Evolutionary conservation across 306 rosid species (phyloP).

Genomic region (Abrus pulchellus): DNA sequence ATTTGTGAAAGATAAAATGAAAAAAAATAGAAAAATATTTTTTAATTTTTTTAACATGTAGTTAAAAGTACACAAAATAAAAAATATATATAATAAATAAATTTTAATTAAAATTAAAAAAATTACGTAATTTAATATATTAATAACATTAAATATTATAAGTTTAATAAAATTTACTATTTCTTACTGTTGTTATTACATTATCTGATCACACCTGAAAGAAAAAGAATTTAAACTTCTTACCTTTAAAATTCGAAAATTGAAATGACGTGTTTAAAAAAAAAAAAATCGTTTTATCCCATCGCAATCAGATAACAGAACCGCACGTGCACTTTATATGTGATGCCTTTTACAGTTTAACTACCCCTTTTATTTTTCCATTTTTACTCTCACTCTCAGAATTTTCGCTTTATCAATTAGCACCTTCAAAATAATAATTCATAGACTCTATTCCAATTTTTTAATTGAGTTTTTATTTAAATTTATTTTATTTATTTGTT

Average conservation of each 20-base stretch:
- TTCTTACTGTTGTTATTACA: too few species aligned
- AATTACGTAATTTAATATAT: too few species aligned
- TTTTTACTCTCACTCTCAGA: background rate
- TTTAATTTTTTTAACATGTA: too few species aligned
- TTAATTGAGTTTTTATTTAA: background rate
- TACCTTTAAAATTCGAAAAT: background rate
- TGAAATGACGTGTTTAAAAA: background rate
- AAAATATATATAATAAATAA: too few species aligned
- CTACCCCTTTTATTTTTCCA: slow-evolving; percentile 15
- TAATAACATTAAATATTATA: too few species aligned
- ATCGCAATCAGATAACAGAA: slow-evolving; percentile 20
- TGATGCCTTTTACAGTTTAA: slow-evolving; percentile 44
- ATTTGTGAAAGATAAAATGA: too few species aligned
- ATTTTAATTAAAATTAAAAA: too few species aligned
- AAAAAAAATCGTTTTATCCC: background rate
- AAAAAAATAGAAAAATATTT: too few species aligned
- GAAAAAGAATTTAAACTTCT: background rate
- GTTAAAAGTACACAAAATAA: too few species aligned
- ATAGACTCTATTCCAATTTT: slow-evolving; percentile 23
- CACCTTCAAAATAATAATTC: slow-evolving; percentile 12
- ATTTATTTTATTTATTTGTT: slow-evolving; percentile 5
- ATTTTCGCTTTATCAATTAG: slow-evolving; percentile 6
- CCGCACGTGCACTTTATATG: slow-evolving; percentile 36
- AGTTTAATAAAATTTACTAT: too few species aligned
- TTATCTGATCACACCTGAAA: too few species aligned